These are phyloP conservation scores for Leptographium procerum DNA, from an alignment of 2,329 filamentous ascomycete genomes.

Conservation along the genomic window DNA sequence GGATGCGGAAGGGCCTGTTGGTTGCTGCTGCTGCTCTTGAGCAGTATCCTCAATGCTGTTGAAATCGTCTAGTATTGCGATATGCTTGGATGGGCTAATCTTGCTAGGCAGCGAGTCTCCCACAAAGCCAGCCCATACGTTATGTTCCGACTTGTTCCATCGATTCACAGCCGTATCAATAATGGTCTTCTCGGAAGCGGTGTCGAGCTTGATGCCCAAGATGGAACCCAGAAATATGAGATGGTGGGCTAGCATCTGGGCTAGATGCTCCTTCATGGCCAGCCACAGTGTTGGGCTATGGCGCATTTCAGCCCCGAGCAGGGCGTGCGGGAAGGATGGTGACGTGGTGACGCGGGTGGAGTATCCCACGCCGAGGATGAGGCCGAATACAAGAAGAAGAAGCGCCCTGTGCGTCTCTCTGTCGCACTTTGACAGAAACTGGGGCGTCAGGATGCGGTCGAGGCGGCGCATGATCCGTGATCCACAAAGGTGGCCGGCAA, in stretches of 20 bases:
- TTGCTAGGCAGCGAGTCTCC: neutral
- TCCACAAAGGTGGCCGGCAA: conserved; percentile 16
- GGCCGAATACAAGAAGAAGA: conserved; percentile 19
- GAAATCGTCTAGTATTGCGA: neutral
- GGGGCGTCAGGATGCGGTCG: conserved; percentile 20
- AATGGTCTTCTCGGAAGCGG: conserved; percentile 17
- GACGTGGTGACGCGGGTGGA: conserved; percentile 13
- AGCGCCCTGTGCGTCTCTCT: conserved; percentile 16
- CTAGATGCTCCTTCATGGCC: conserved; percentile 21
- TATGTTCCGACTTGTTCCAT: conserved; percentile 20
- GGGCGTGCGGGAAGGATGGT: conserved; percentile 12
- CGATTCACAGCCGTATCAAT: conserved; percentile 18
- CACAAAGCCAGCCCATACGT: conserved; percentile 15
- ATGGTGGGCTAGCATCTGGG: conserved; percentile 21
- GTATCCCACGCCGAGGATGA: conserved; percentile 19
- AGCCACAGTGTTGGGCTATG: conserved; percentile 22
- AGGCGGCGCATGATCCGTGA: conserved; percentile 18
- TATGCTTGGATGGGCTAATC: neutral
- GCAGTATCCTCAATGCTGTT: neutral
- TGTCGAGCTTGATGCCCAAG: conserved; percentile 20
- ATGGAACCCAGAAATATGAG: conserved; percentile 19
- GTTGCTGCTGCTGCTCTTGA: neutral
- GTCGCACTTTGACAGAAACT: conserved; percentile 16
- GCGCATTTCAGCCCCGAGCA: conserved; percentile 16
- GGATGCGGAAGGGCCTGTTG: neutral